Percentiles rank a stretch among this genome's conserved stretches.
phyloP scores from a whole-genome alignment of 2,329 filamentous ascomycete genomes.

The Alternaria postmessia region DNA sequence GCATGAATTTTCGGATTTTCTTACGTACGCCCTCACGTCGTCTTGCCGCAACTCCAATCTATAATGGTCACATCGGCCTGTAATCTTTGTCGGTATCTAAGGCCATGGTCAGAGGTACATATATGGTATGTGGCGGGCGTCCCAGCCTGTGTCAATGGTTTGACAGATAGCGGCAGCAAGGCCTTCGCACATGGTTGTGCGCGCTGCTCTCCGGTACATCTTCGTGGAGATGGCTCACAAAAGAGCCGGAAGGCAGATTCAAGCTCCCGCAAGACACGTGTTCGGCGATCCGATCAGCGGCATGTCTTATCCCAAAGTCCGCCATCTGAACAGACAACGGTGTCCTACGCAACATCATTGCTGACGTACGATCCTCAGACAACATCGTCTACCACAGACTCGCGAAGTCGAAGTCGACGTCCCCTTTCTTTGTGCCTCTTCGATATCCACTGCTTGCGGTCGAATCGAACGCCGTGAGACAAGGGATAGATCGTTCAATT shows the following conservation, averaged over 20 bases:
- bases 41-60: neutral
- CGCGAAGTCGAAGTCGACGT: constrained; percentile 5
- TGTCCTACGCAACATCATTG: constrained; percentile 2
- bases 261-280: neutral
- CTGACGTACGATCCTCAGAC: constrained; percentile 4
- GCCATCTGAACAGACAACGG: neutral
- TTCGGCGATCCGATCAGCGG: neutral
- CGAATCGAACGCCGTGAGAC: constrained; percentile 13
- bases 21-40: neutral
- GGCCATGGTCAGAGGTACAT: neutral
- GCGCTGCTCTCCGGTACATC: neutral
- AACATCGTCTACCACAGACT: constrained; percentile 3
- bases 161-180: neutral
- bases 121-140: neutral
- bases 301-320: neutral
- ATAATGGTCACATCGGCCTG: neutral
- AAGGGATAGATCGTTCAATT: constrained; percentile 5
- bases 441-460: constrained; percentile 15
- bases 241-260: constrained; percentile 1
- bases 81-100: neutral
- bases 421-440: constrained; percentile 12
- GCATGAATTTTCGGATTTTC: neutral
- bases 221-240: neutral
- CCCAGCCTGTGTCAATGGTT: neutral
- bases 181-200: neutral